These are phyloP conservation scores for Diaporthe australafricana DNA, from an alignment of 2,329 filamentous ascomycete species.

Conservation along the genomic window DNA sequence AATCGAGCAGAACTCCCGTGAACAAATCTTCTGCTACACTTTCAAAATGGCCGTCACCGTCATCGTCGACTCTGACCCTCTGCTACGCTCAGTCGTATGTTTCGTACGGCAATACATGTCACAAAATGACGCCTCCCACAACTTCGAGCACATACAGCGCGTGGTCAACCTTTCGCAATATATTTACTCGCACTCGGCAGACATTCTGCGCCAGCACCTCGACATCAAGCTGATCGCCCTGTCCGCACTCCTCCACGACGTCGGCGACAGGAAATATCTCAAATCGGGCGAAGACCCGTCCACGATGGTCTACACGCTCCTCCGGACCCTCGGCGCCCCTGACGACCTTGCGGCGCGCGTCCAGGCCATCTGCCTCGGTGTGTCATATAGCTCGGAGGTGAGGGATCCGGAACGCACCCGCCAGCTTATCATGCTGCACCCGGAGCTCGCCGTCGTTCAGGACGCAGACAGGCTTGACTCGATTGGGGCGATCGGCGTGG, in stretches of 20 bases:
- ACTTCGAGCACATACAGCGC: slow-evolving; percentile 85
- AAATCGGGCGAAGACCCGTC: slow-evolving; percentile 66
- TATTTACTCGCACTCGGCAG: slow-evolving; percentile 60
- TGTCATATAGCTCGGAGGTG: slow-evolving; percentile 82
- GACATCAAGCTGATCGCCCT: slow-evolving; percentile 73
- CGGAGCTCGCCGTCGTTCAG: slow-evolving; percentile 87
- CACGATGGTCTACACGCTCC: slow-evolving; percentile 65
- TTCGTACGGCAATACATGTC: slow-evolving; percentile 81
- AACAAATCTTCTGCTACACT: neutral
- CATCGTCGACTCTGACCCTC: slow-evolving; percentile 52
- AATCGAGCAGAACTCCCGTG: neutral
- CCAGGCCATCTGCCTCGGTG: slow-evolving; percentile 78
- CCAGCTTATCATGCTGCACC: slow-evolving; percentile 72
- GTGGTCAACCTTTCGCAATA: slow-evolving; percentile 79
- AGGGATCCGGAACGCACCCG: slow-evolving; percentile 70
- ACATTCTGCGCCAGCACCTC: slow-evolving; percentile 38
- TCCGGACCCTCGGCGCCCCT: slow-evolving; percentile 67
- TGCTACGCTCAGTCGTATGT: slow-evolving; percentile 66
- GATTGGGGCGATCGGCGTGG: slow-evolving; percentile 87
- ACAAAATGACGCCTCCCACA: slow-evolving; percentile 86
- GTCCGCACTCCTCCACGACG: slow-evolving; percentile 84
- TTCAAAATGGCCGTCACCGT: slow-evolving; percentile 38
- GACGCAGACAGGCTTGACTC: slow-evolving; percentile 95
- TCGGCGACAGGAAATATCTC: slow-evolving; percentile 87
- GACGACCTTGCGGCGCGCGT: slow-evolving; percentile 71